Base-by-base conservation (phyloP, 306 rosid species). In the Fragaria ananassa region DNA sequence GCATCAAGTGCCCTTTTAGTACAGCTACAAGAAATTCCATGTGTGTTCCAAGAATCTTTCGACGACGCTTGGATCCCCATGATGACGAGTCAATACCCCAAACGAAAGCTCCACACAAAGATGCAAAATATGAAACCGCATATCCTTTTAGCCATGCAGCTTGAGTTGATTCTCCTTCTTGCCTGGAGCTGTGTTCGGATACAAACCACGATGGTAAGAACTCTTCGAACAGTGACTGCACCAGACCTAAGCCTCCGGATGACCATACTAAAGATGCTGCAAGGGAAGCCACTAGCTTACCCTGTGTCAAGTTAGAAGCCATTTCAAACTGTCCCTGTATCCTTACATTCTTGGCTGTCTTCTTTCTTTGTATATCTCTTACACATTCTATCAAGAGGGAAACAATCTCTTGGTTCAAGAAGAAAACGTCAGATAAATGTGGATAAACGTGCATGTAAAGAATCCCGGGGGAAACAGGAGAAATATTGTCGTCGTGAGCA, bases 61-160 rank as follows among this genome's bases (percentile, higher is more conserved):
- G 95, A 53, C 95, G 98, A 27, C 95, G 80, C 79, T 86, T 92
- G 44, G 98, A 89, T 62, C 88, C 89, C 12, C 91, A 78, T 10
- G 97, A 88, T 69, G 92, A 87, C 44, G 97, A 95, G 79, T 92
- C 97, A 15, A 87, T 86, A 42, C 97, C 98, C 98, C 97, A 95
- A 42, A 85, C 93, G 67, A 92, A 92, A 50, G 93, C 89, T 15
- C 97, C 97, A 58, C 96, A 92, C 18, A 89, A 87, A 5, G 88
- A 85, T 11, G 93, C 88, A 82, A 92, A 90, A 87, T 95, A 88
- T 18, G 98, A 95, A 11, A 92, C 91, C 56, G 89, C 96, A 79
- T 88, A 89, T 27, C 98, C 98, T 21, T 82, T 83, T 4, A 95
- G 93, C 95, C 89, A 90, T 67, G 87, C 86, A 76, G 81, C 86